Evolutionary conservation across 805 yeast genomes (phyloP).

Genomic region (Teunomyces kruisii): DNA sequence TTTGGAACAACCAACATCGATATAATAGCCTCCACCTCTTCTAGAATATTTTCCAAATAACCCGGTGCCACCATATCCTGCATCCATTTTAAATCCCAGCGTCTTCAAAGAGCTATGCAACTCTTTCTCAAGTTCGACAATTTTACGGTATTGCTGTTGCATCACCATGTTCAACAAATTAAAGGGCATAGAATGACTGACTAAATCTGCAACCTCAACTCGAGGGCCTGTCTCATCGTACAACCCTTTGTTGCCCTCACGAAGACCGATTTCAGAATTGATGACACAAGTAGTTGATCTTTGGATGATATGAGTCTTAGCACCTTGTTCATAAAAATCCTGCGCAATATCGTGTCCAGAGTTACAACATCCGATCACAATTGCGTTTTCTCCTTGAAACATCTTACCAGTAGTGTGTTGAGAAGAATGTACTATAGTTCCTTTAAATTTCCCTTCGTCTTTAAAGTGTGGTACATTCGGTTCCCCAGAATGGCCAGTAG

Average conservation of each 20-base stretch:
- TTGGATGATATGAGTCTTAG: neutral
- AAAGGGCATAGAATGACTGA: neutral
- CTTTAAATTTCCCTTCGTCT: neutral
- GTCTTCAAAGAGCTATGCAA: neutral
- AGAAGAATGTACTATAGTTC: neutral
- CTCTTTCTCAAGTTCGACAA: neutral
- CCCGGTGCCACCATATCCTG: neutral
- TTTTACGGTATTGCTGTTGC: neutral
- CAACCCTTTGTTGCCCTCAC: neutral
- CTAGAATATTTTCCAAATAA: neutral
- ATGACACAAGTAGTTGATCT: neutral
- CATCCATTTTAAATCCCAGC: neutral
- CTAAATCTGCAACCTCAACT: neutral
- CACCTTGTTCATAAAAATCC: neutral
- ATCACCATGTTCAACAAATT: neutral
- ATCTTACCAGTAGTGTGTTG: neutral
- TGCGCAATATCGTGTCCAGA: neutral
- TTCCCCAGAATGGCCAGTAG: neutral
- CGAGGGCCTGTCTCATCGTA: neutral
- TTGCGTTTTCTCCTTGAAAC: neutral
- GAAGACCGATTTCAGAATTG: neutral
- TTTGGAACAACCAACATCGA: neutral
- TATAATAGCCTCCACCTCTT: neutral
- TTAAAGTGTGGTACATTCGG: neutral
- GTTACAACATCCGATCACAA: neutral